A percentile compares a stretch with the other conserved stretches of the same genome.
Conservation (phyloP, 805 yeast genomes). For the Wickerhamomyces canadensis region DNA sequence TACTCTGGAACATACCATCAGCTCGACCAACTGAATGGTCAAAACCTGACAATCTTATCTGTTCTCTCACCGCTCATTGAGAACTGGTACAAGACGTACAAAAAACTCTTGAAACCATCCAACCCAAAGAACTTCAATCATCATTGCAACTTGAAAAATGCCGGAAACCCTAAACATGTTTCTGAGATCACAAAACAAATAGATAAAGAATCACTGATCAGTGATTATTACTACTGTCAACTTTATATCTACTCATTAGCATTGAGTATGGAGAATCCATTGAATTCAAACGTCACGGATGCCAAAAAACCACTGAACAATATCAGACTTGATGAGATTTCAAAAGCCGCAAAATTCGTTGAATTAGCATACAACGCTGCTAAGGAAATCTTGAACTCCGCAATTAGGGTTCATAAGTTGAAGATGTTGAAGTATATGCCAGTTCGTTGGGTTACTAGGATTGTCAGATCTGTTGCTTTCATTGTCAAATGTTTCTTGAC, state of each 20-base stretch:
- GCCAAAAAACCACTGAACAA: constrained; percentile 20
- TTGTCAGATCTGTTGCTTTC: constrained; percentile 85
- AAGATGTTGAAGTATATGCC: constrained; percentile 74
- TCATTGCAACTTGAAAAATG: constrained; percentile 20
- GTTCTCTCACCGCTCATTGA: constrained; percentile 73
- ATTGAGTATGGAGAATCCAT: constrained; percentile 42
- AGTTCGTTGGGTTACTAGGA: constrained; percentile 84
- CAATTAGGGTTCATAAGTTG: constrained; percentile 61
- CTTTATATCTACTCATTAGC: constrained; percentile 83
- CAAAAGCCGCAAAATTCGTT: constrained; percentile 69
- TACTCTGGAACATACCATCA: constrained; percentile 58
- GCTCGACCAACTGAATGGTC: constrained; percentile 44
- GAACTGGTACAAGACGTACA: constrained; percentile 69
- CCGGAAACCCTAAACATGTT: constrained; percentile 27
- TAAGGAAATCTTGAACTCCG: constrained; percentile 66
- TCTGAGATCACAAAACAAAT: constrained; percentile 32
- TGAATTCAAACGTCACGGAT: constrained; percentile 11
- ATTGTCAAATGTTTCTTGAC: constrained; percentile 80
- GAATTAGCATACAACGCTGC: constrained; percentile 83
- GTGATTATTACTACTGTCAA: constrained; percentile 82
- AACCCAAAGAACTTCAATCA: constrained; percentile 33
- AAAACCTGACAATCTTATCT: constrained; percentile 64
- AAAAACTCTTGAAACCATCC: constrained; percentile 46
- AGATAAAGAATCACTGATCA: constrained; percentile 65
- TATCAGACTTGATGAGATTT: constrained; percentile 61